A percentile compares a stretch with the other conserved stretches of the same genome.
phyloP scores from a whole-genome alignment of 768 basidiomycete species.

The Xanthoconium purpureum region DNA sequence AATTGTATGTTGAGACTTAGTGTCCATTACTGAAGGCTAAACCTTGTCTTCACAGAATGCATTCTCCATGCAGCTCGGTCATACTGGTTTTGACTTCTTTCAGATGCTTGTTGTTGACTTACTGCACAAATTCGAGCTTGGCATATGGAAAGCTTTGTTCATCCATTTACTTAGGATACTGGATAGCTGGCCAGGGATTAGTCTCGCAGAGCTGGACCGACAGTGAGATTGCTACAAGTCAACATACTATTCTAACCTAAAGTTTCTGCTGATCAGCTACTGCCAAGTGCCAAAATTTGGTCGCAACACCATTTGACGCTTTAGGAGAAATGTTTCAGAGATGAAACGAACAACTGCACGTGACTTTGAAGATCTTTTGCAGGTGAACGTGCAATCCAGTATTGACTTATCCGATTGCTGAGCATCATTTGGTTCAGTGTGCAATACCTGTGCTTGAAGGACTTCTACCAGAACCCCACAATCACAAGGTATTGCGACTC shows the following conservation, averaged over 20 bases:
- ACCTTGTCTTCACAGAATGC: neutral
- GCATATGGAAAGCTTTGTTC: neutral
- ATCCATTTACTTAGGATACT: neutral
- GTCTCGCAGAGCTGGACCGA: neutral
- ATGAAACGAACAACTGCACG: neutral
- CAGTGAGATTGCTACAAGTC: neutral
- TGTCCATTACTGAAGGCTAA: no score
- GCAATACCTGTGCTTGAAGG: no score
- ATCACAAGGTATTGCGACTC: neutral
- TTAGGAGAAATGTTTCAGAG: slow-evolving; percentile 17
- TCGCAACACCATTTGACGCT: neutral
- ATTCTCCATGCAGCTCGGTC: neutral
- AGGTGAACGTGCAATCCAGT: neutral
- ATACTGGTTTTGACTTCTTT: neutral
- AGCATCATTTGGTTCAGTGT: neutral
- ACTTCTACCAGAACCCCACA: no score
- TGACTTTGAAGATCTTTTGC: neutral
- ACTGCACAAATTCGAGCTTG: neutral
- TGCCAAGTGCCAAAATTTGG: neutral
- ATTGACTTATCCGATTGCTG: neutral
- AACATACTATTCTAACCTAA: neutral
- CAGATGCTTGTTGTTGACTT: neutral
- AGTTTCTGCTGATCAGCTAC: neutral
- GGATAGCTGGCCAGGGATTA: neutral
- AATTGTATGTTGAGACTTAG: neutral